Conservation (phyloP, 352 stramenopile genomes). For the Phytophthora sojae region DNA sequence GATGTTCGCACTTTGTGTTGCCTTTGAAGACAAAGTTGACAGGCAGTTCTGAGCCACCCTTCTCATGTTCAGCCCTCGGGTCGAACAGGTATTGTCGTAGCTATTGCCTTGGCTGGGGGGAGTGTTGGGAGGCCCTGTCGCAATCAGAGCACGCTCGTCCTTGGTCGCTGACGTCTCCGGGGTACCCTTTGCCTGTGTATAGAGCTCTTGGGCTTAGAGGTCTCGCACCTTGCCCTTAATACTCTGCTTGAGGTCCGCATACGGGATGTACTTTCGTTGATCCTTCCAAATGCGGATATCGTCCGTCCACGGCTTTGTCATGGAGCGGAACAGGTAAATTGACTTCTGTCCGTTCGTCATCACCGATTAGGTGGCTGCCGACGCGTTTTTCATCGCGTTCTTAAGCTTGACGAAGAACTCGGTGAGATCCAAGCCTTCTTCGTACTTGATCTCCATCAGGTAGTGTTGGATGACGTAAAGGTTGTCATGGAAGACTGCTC, state of each 20-base stretch:
- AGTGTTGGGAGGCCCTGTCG: neutral
- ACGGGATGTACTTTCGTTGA: slow-evolving; percentile 1
- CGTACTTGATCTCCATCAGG: slow-evolving; percentile 1
- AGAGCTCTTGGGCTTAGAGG: neutral
- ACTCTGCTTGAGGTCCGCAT: neutral
- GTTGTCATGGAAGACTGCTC: neutral
- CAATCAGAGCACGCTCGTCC: neutral
- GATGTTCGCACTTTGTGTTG: slow-evolving; percentile 3
- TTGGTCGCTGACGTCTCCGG: neutral
- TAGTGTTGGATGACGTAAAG: neutral
- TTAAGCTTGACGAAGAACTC: neutral
- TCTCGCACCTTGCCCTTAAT: slow-evolving; percentile 1
- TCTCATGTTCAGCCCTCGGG: neutral
- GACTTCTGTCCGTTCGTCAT: slow-evolving; percentile 4
- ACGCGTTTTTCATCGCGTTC: neutral
- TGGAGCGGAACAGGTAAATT: slow-evolving; percentile 3
- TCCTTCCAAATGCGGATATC: slow-evolving; percentile 1
- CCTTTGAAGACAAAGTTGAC: slow-evolving; percentile 13
- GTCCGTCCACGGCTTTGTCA: neutral
- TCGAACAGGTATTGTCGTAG: too few species aligned
- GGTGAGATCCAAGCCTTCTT: neutral
- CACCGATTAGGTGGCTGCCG: neutral
- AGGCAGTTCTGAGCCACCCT: slow-evolving; percentile 1
- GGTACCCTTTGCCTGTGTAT: neutral
- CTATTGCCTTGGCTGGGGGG: too few species aligned